Evolutionary conservation across 2,329 filamentous ascomycete species (phyloP), one percentile per base, ranked within the genome.

Genomic region (Penicillium sp.): DNA sequence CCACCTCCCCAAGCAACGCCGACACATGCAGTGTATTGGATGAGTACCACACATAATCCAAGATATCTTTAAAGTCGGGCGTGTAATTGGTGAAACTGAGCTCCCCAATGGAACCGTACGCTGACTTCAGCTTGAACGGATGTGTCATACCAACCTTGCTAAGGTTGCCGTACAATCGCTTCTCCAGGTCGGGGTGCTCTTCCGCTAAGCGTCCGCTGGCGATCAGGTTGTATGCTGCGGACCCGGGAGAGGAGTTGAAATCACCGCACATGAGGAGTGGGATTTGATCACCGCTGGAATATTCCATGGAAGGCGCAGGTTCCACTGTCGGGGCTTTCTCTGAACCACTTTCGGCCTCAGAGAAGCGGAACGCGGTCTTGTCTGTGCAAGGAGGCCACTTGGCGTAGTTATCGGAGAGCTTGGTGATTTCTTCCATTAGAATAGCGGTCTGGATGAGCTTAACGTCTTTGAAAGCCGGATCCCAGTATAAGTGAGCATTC

Each of bases 1-100:
- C 92, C 2, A 95, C 90, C 39, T 93, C 89, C 26, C 92, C 92
- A 3, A 97, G 86, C 49, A 97, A 76, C 49, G 89, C 89, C 16
- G 91, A 87, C 21, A 95, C 89, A 69, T 94, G 90, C 40, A 97
- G 80, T 19, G 89, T 87, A 73, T 94, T 96, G 54, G 91, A 93
- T 52, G 92, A 92, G 76, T 96, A 99, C 92, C 92, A 97, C 67
- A 99, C 91, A 75, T 97, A 97, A 72, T 99, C 94, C 63, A 99
- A 89, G 53, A 95, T 90, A 58, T 92, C 92, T 48, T 86, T 85
- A 76, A 97, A 99, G n/a, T 87, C 86, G 1, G 94, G 92, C 13
- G 92, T 95, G 75, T 97, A 99, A 75, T 99, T 99, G 43, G 94
- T 99, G 73, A 96, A 99, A 4, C 87, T 86, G 65, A 97, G 79